Evolutionary conservation across 805 yeast genomes (phyloP), one percentile per base, ranked within the genome.

Genomic region (Clavispora fructus): DNA sequence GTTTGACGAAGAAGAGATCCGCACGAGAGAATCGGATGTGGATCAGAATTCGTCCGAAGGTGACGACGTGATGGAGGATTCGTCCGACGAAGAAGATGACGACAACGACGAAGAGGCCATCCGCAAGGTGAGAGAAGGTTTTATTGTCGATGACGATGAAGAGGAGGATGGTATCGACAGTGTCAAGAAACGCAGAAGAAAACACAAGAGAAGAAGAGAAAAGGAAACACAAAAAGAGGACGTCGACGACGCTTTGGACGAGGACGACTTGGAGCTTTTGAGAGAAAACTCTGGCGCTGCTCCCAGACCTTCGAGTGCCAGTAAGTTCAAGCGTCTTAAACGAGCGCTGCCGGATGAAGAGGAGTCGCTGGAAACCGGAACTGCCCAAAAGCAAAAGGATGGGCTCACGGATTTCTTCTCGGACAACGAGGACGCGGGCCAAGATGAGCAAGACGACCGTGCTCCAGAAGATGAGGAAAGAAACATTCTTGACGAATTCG

Each of bases 81-180:
- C 95, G 9, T 85, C 94, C 11, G 95, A 91, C 50, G 97, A 90
- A 35, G 96, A 87, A 7, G 95, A 87, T 32, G 91, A 84, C 40
- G 96, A 88, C 28, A 71, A 70, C 37, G 95, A 90, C 59, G 97
- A 86, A 59, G 97, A 91, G 54, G 97, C 91, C 59, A 81, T 86
- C 40, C 78, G 84, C 53, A 79, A 79, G 56, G 85, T 91, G 37
- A 80, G 92, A 41, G 96, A 90, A 51, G 97, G 97, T 0, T 90
- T 92, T 65, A 91, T 92, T 58, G 97, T 88, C 16, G 97, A 90
- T 57, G 96, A 88, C 56, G 96, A 86, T 48, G 95, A 83, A 17
- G 83, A 75, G 23, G 83, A 74, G 12, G 82, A 69, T n/a, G 53
- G 51, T 44, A 62, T 55, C 16, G 57, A 55, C 9, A 52, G 50